phyloP scores from a whole-genome alignment of 2,329 filamentous ascomycete species.

The Pseudogymnoascus sp. region DNA sequence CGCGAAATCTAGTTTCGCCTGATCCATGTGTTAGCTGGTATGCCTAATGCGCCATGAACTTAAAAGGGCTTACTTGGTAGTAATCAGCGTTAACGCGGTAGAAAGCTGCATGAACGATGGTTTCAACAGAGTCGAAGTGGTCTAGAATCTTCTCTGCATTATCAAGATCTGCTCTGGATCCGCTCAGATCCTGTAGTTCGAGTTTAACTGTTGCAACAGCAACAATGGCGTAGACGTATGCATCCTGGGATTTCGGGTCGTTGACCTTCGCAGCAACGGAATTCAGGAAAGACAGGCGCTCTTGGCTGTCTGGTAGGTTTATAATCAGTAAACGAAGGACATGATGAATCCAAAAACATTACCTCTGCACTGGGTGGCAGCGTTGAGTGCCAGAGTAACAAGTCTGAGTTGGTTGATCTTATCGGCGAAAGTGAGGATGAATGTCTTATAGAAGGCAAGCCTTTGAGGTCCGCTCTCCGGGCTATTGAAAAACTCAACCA shows the following conservation, averaged over 20 bases:
- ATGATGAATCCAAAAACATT: conserved; percentile 15
- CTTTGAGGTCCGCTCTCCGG: conserved; percentile 76
- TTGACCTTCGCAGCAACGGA: conserved; percentile 82
- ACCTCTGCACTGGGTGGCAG: conserved; percentile 80
- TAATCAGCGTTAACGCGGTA: conserved; percentile 94
- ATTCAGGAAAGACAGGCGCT: conserved; percentile 79
- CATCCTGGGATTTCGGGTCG: conserved; percentile 88
- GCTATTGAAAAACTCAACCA: conserved; percentile 82
- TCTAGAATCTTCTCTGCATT: conserved; percentile 83
- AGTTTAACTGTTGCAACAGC: conserved; percentile 85
- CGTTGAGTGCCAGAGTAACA: conserved; percentile 80
- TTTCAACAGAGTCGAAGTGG: conserved; percentile 89
- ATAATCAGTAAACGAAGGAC: conserved; percentile 12
- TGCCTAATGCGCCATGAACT: not conserved
- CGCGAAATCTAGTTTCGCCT: conserved; percentile 83
- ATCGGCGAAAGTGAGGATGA: conserved; percentile 92
- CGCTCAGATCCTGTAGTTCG: conserved; percentile 69
- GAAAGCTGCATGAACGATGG: conserved; percentile 89
- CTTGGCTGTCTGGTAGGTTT: conserved; percentile 61
- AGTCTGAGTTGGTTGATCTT: conserved; percentile 99
- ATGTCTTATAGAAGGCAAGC: conserved; percentile 85
- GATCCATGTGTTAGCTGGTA: conserved; percentile 17
- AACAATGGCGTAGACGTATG: conserved; percentile 87
- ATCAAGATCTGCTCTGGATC: conserved; percentile 79
- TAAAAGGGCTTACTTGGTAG: conserved; percentile 57